Base-by-base conservation (phyloP, 768 basidiomycete genomes). In the Lactarius trivialis region DNA sequence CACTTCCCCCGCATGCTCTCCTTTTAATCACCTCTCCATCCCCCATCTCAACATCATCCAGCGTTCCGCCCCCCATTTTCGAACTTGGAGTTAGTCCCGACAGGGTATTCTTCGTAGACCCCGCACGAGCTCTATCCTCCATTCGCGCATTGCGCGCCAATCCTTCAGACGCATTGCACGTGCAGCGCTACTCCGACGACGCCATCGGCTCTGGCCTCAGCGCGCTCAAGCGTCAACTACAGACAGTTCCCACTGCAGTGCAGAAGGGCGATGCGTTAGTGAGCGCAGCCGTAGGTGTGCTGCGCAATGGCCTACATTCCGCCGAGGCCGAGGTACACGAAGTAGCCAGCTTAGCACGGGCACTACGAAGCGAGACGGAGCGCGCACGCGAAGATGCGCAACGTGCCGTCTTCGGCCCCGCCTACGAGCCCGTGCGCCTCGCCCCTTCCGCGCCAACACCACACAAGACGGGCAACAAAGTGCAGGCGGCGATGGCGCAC, bases 151-250 rank as follows among this genome's bases (percentile, higher is more conserved):
- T 91, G 36, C 78, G 76, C 63, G 67, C 76, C 9, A 73, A 81
- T 48, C 75, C 81, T 0, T 72, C 71, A 4, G 82, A 82, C 1
- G 64, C 81, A 15, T 67, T 75, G 3, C 78, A 81, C 34, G 77
- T 91, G 15, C 84, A 89, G 63, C 76, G 74, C 61, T 91, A 84
- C 71, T 86, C 89, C 68, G 79, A 83, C 63, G 79, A 83, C 9
- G 84, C 81, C 60, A 69, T 81, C 26, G 80, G 76, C 7, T 91
- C 89, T 21, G 75, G 78, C n/a, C 58, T 67, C 11, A 59, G 52
- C 33, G 19, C 37, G 26, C 61, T 67, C 33, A 56, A 30, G 24
- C 48, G 32, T n/a, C 26, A 45, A 17, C 52, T 67, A 11, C 65
- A 55, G 9, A 45, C 54, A 4, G 24, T 64, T 15, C 57, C 58